These are phyloP conservation scores for Botryotinia convoluta DNA, from an alignment of 2,329 filamentous ascomycete species.

Conservation along the genomic window DNA sequence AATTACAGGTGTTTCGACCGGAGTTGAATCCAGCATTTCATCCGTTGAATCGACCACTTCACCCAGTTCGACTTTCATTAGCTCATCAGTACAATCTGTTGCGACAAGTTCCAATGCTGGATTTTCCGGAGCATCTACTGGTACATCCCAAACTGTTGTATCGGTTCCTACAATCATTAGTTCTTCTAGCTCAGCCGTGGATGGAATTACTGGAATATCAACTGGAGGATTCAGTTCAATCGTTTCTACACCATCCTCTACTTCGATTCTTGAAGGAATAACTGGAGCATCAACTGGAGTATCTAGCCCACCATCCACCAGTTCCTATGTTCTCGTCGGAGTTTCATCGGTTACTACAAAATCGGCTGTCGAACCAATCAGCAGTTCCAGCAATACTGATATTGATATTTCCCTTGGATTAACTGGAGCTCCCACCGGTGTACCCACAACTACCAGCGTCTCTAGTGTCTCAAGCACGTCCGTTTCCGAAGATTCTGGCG, in stretches of 20 bases:
- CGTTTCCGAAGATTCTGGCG: not conserved
- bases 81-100: not conserved
- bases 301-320: not conserved
- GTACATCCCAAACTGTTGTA: slow-evolving; percentile 1
- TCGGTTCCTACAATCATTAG: not conserved
- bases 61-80: not conserved
- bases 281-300: not conserved
- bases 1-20: not conserved
- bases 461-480: not conserved
- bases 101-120: not conserved
- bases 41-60: not conserved
- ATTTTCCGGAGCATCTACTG: slow-evolving; percentile 13
- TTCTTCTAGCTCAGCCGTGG: not conserved
- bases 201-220: not conserved
- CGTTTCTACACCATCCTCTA: not conserved
- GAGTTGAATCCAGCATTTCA: not conserved
- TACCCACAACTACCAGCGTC: not conserved
- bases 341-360: slow-evolving; percentile 1
- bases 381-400: not conserved
- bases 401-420: slow-evolving; percentile 4
- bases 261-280: no score
- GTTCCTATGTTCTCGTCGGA: slow-evolving; percentile 12
- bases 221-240: not conserved
- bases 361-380: not conserved
- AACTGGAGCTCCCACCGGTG: not conserved